Evolutionary conservation across 495 filamentous ascomycete species (phyloP).

Genomic region (Aspergillus olivimuriae): DNA sequence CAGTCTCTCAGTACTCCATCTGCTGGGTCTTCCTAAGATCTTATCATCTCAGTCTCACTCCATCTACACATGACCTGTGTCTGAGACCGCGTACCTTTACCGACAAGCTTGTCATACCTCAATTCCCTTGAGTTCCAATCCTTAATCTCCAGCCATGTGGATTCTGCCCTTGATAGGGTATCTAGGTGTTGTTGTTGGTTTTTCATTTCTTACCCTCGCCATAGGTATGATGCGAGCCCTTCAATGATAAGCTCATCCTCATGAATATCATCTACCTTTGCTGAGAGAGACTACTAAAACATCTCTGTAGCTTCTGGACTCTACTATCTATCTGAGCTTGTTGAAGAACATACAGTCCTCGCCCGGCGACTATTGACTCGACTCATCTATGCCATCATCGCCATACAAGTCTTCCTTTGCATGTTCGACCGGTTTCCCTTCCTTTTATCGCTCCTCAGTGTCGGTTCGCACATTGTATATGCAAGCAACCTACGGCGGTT

Average conservation of each 20-base stretch:
- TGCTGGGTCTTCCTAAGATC: no score
- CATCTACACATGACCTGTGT: no score
- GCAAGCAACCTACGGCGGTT: slow-evolving; percentile 83
- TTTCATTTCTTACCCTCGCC: slow-evolving; percentile 85
- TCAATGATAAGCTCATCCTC: no score
- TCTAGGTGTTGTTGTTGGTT: slow-evolving; percentile 78
- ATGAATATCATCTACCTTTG: no score
- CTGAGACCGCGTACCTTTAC: no score
- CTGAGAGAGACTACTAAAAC: no score
- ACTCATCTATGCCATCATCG: slow-evolving; percentile 81
- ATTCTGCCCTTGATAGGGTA: slow-evolving; percentile 88
- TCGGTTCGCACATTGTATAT: slow-evolving; percentile 81
- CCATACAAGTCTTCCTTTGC: slow-evolving; percentile 64
- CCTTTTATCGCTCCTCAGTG: slow-evolving; percentile 62
- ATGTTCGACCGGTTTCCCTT: slow-evolving; percentile 82
- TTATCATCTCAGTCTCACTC: no score
- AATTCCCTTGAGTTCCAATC: not conserved
- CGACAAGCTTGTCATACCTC: not conserved
- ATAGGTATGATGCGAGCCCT: slow-evolving; percentile 71
- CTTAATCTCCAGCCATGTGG: slow-evolving; percentile 58
- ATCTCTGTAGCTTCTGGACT: slow-evolving; percentile 71
- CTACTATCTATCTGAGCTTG: slow-evolving; percentile 96
- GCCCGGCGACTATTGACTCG: slow-evolving; percentile 76
- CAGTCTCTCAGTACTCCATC: not conserved
- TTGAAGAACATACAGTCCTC: slow-evolving; percentile 94